Evolutionary conservation across 306 rosid species (phyloP), one percentile per base, ranked within the genome.

Genomic region (Cucurbita pepo): DNA sequence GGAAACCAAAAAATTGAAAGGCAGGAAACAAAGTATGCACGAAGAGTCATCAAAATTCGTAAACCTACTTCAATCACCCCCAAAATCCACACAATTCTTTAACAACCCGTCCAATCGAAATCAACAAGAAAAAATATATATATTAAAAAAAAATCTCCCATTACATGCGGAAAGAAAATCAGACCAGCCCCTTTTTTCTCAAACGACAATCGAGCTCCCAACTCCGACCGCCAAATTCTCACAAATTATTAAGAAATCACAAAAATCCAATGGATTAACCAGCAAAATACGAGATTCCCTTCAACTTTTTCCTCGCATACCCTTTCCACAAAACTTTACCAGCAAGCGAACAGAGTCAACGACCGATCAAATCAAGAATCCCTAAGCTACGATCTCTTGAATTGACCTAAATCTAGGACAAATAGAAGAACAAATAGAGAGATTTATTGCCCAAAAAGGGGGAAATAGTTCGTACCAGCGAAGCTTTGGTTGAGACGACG

Each of bases 401-500:
- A 69, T 30, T 50, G 1, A 50, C 25, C 45, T 30, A 30, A 50
- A 15, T 50, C 73, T 69, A 69, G 73, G 58, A 58, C 10, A 48
- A 69, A 69, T 7, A 34, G 43, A 47, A 44, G 19, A 67, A 67
- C 8, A 1, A 67, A 67, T 12, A 47, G 40, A 19, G 10, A 30
- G 44, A 44, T 11, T 0, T 1, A 10, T 13, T 14, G 37, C 22
- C 7, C 0, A 50, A 36, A 7, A 10, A 36, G 34, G 58, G 74
- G 74, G 50, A 44, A 69, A 13, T 3, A 3, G 22, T 37, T n/a
- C 48, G 45, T 69, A 69, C 58, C 45, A 30, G 7, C 8, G 58
- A 16, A 69, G 55, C 15, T 69, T 66, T 48, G 44, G 72, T 45
- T 13, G 72, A 66, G 56, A 67, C 41, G 72, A 67, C 73, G 73